Percentiles rank a stretch among this genome's conserved stretches.
Evolutionary conservation across 306 rosid species (phyloP).

Genomic region (Arachis stenosperma): DNA sequence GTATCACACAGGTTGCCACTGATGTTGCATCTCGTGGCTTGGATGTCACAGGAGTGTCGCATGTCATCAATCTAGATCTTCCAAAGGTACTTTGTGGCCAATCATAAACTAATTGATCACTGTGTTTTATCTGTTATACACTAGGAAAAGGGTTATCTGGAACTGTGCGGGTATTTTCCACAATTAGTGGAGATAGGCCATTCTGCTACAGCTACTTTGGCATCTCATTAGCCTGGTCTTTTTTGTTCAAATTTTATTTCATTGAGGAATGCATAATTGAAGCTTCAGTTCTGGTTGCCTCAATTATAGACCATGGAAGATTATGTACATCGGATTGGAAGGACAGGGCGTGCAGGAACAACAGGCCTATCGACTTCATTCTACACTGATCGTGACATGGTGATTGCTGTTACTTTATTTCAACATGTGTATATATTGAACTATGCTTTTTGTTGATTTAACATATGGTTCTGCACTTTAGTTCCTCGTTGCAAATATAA

Average conservation of each 20-base stretch:
- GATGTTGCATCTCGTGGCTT: conserved; percentile 94
- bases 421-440: background rate
- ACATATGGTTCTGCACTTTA: conserved; percentile 42
- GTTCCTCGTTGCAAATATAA: conserved; percentile 83
- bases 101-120: conserved; percentile 23
- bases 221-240: conserved; percentile 51
- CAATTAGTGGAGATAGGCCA: conserved; percentile 33
- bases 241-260: conserved; percentile 58
- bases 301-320: conserved; percentile 95
- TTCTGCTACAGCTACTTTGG: conserved; percentile 50
- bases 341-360: conserved; percentile 93
- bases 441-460: conserved; percentile 24
- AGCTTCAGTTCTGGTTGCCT: conserved; percentile 78
- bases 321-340: conserved; percentile 90
- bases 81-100: conserved; percentile 68
- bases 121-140: conserved; percentile 35
- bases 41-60: conserved; percentile 93
- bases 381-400: conserved; percentile 82
- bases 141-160: conserved; percentile 33
- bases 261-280: conserved; percentile 68
- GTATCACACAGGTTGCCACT: conserved; percentile 72
- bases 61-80: conserved; percentile 88
- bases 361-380: conserved; percentile 81
- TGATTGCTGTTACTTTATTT: conserved; percentile 35
- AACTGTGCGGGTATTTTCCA: conserved; percentile 23